Base-by-base conservation (phyloP, 106 monocot species). In the Dendrobium nobile region DNA sequence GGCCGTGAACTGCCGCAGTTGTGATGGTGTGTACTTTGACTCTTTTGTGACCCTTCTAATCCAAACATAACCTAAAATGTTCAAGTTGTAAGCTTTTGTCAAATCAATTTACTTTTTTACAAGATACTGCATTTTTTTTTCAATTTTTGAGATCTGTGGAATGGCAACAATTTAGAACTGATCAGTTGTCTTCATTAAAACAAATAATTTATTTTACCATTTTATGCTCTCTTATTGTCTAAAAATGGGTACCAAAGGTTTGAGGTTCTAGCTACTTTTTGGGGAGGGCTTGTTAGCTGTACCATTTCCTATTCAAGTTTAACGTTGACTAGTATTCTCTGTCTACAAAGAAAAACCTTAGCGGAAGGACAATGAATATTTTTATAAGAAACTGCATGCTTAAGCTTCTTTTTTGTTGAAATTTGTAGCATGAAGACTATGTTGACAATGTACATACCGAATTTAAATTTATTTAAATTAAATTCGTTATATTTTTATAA, bases 1-100 rank as follows among this genome's bases (percentile, higher is more conserved):
- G 74, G 92, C 89, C 72, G 94, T 92, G 42, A 94, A 37, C 68
- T 97, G 97, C 88, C 80, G 89, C 61, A 59, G 82, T 72, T 94
- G 97, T 85, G 80, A 86, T 82, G 97, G 97, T 97, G 88, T 78
- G 85, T 78, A 68, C 75, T 51, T 75, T 24, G 7, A 79, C 45
- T 41, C 48, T 75, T 76, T 74, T 74, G 43, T 44, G 18, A 44
- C 10, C 40, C 10, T 51, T 51, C 40, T 72, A 16, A 16, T 72
- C 26, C 26, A 15, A 65, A 65, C 4, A 70, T 74, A 20, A 42
- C 74, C 44, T 70, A 33, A 70, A 33, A 37, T 19, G 6, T 28
- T 11, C 28, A 42, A 43, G n/a, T 74, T 74, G 0, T 7, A 74
- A 74, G 74, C 18, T 44, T 74, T 7, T 74, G 20, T 43, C 43